Base-by-base conservation (phyloP, 371 early-diverging fungal genomes). In the Umbelopsis sp. region DNA sequence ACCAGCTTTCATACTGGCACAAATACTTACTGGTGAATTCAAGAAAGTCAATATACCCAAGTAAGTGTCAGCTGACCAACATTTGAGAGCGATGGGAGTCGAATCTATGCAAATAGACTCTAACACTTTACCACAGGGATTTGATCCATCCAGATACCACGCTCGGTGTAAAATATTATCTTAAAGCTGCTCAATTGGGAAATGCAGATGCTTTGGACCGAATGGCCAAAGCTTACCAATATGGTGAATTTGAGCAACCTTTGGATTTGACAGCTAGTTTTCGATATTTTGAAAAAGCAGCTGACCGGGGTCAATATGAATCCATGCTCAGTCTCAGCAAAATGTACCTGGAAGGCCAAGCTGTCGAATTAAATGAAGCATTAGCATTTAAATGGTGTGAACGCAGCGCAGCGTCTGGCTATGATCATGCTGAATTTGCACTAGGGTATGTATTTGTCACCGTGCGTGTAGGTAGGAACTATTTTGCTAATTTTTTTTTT, bases 321-420 rank as follows among this genome's bases (percentile, higher is more conserved):
- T 75, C 83, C 24, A 82, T 80, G 83, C 44, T 82, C 20, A 74
- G 70, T 7, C 50, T 82, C 22, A 71, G 80, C 20, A 62, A 68
- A 44, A 29, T 78, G 14, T 80, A 78, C 53, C 70, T 65, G 45
- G 64, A 71, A 46, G 83, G 83, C 29, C 71, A 22, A n/a, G 66
- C 70, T 63, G 67, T 66, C 18, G 45, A 66, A 1, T 68, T 72
- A 14, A 80, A 89, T 16, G 87, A 87, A 62, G 89, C 81, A 70
- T 70, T 72, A 11, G 81, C 83, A 0, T 75, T 72, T 65, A 73
- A 75, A 44, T 83, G 83, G 83, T 83, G 83, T 48, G 65, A 72
- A 12, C 65, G 73, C 8, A 79, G 78, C 22, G 73, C 83, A 25
- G 76, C 75, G 25, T 68, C 71, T 12, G 81, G 78, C 0, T 65